Conservation (phyloP, 129 eudicot genomes). For the Arctium lappa region DNA sequence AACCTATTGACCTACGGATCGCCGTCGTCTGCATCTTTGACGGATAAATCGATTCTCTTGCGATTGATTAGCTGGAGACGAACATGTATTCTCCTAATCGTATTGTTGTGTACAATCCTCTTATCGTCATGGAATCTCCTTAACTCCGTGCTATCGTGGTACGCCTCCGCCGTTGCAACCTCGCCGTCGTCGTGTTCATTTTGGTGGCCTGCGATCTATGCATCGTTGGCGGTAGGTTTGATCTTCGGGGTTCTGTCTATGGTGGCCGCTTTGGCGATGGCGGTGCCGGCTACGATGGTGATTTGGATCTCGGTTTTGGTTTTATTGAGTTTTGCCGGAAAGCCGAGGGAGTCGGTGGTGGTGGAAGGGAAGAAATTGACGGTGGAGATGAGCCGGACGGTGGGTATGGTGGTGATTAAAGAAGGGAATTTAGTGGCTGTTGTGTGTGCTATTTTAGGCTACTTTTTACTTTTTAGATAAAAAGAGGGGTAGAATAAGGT, state of each 20-base stretch:
- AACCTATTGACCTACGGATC: neutral
- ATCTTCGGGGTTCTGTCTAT: constrained; percentile 60
- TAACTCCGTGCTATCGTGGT: constrained; percentile 55
- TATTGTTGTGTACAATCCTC: neutral
- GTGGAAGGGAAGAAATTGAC: constrained; percentile 71
- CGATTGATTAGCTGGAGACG: neutral
- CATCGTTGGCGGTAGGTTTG: constrained; percentile 52
- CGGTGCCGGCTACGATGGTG: constrained; percentile 66
- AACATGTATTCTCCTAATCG: neutral
- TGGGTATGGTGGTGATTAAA: constrained; percentile 51
- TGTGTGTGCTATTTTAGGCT: constrained; percentile 65
- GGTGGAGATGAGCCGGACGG: constrained; percentile 57
- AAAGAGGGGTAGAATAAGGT: neutral
- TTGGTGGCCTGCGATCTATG: constrained; percentile 55
- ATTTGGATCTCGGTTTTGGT: constrained; percentile 77
- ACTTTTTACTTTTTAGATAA: constrained; percentile 49
- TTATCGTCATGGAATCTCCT: constrained; percentile 1
- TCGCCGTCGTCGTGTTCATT: constrained; percentile 18
- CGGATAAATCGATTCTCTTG: neutral
- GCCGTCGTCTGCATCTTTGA: neutral
- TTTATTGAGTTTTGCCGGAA: constrained; percentile 58
- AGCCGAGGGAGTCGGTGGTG: constrained; percentile 52
- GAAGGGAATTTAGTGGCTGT: constrained; percentile 88
- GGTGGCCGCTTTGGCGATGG: constrained; percentile 67
- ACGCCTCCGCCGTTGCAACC: constrained; percentile 30